phyloP scores from a whole-genome alignment of 371 early-diverging fungal species.

The Lichtheimia hyalospora region DNA sequence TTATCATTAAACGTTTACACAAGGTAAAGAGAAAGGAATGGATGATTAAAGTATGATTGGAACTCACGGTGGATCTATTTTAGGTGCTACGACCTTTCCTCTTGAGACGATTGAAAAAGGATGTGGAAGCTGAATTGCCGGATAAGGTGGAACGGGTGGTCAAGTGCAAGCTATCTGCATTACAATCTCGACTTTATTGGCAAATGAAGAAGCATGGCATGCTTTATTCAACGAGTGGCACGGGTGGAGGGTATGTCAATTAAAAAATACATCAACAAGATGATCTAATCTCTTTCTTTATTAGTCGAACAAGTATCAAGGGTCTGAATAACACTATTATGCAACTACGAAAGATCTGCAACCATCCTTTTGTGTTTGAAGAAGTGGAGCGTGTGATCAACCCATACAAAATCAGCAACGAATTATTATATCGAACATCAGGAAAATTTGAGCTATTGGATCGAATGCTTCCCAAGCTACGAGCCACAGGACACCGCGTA shows the following conservation, averaged over 20 bases:
- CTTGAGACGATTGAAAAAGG: constrained; percentile 97
- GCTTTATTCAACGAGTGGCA: constrained; percentile 45
- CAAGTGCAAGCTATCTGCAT: constrained; percentile 87
- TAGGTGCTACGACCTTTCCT: constrained; percentile 95
- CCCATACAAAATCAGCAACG: constrained; percentile 57
- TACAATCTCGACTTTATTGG: constrained; percentile 77
- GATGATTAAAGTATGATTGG: not conserved
- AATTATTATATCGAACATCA: constrained; percentile 72
- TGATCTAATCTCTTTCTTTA: not conserved
- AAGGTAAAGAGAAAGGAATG: constrained; percentile 53
- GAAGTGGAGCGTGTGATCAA: constrained; percentile 89
- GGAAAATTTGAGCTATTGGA: constrained; percentile 99
- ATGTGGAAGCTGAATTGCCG: constrained; percentile 98
- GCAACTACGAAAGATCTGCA: constrained; percentile 99
- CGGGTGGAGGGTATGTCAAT: constrained; percentile 1
- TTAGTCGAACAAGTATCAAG: constrained; percentile 66
- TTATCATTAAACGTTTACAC: constrained; percentile 97
- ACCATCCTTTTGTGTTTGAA: constrained; percentile 98
- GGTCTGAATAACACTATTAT: constrained; percentile 97
- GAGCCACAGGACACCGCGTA: constrained; percentile 85
- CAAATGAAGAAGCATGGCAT: constrained; percentile 79
- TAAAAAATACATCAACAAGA: not conserved
- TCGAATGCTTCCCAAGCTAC: constrained; percentile 92
- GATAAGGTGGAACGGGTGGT: constrained; percentile 98
- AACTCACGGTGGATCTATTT: not conserved